Percentiles rank a stretch among this genome's conserved stretches.
Conservation (phyloP, 768 basidiomycete species). For the Pleurotus ostreatus region DNA sequence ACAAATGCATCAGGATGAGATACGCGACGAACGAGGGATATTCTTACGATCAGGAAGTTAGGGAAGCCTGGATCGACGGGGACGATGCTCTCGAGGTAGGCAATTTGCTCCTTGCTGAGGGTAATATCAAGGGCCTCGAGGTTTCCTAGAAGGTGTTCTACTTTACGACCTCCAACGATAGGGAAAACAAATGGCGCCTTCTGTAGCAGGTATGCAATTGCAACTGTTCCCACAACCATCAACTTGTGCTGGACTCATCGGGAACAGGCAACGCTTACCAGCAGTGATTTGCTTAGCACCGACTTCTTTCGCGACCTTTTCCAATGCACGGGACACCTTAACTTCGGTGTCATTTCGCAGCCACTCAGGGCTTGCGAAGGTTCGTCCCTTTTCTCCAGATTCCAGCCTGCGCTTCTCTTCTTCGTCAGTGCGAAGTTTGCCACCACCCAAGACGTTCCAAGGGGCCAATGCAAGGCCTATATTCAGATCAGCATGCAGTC, state of each 20-base stretch:
- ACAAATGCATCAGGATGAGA: background rate
- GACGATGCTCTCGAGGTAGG: constrained; percentile 33
- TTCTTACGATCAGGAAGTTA: constrained; percentile 22
- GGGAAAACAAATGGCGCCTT: constrained; percentile 52
- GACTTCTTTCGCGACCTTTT: constrained; percentile 46
- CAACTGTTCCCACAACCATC: constrained; percentile 24
- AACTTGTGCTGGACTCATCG: background rate
- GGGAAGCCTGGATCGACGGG: constrained; percentile 46
- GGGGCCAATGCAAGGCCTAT: constrained; percentile 24
- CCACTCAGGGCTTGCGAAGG: constrained; percentile 29
- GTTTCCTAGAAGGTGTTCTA: constrained; percentile 47
- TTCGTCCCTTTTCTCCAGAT: constrained; percentile 37
- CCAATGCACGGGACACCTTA: constrained; percentile 37
- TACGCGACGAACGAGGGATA: background rate
- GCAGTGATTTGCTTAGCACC: constrained; percentile 44
- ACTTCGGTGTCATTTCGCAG: constrained; percentile 41
- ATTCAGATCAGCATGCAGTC: no score
- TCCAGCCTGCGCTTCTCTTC: constrained; percentile 23
- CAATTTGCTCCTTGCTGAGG: constrained; percentile 39
- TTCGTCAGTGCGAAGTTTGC: constrained; percentile 55
- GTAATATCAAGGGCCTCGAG: constrained; percentile 42
- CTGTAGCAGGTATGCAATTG: constrained; percentile 50
- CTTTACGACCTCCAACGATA: constrained; percentile 44
- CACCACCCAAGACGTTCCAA: constrained; percentile 29
- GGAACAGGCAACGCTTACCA: constrained; percentile 25